A percentile compares a stretch with the other conserved stretches of the same genome.
Evolutionary conservation across 306 rosid genomes (phyloP).

Genomic region (Gillenia trifoliata): DNA sequence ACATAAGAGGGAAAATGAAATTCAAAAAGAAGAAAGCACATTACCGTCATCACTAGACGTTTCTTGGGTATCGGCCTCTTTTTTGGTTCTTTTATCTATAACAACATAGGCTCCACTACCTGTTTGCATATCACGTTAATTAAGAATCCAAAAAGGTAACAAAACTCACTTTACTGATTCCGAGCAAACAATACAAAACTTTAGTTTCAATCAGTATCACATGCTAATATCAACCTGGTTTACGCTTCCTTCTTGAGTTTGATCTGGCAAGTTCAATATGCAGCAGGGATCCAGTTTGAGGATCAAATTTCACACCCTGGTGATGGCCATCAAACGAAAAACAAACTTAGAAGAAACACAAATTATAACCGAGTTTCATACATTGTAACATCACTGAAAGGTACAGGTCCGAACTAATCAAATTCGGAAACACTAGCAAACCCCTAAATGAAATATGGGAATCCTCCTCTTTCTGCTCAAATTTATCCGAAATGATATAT

Average conservation of each 20-base stretch:
- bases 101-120: constrained; percentile 89
- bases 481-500: too few relatives aligned
- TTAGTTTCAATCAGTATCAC: background rate
- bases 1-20: background rate
- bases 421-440: background rate
- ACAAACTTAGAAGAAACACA: constrained; percentile 22
- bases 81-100: constrained; percentile 76
- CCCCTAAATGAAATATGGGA: background rate
- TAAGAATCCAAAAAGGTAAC: constrained; percentile 6
- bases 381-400: background rate
- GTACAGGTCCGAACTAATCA: background rate
- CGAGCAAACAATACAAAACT: background rate
- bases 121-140: constrained; percentile 25
- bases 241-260: constrained; percentile 90
- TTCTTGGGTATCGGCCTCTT: constrained; percentile 52
- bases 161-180: background rate
- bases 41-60: constrained; percentile 83
- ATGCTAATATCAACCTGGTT: constrained; percentile 50
- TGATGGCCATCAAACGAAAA: constrained; percentile 15
- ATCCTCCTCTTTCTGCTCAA: too few relatives aligned
- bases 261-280: constrained; percentile 92
- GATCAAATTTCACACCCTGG: constrained; percentile 96
- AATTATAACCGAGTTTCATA: constrained; percentile 15
- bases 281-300: constrained; percentile 77
- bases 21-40: constrained; percentile 13